Evolutionary conservation across 495 filamentous ascomycete genomes (phyloP).

Genomic region (Daldinia caldariorum): DNA sequence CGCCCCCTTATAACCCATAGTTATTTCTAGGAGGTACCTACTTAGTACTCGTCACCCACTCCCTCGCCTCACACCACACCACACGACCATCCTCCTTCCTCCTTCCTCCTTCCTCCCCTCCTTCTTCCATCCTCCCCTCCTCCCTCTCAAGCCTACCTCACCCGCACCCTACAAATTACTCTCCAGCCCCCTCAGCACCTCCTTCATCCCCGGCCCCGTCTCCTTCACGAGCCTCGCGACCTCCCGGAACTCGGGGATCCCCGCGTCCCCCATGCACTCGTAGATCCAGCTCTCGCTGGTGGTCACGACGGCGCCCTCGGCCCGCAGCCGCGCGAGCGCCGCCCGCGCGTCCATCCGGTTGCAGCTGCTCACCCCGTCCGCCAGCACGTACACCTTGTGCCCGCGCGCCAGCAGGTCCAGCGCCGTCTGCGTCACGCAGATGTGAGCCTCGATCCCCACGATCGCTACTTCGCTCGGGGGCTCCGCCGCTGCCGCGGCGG

Average conservation of each 20-base stretch:
- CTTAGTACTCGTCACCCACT: too few species aligned
- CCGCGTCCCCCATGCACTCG: slow-evolving; percentile 91
- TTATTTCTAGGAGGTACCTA: too few species aligned
- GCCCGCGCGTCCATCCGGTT: slow-evolving; percentile 83
- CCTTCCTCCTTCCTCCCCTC: too few species aligned
- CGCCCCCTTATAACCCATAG: too few species aligned
- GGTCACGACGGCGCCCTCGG: slow-evolving; percentile 81
- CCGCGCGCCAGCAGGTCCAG: slow-evolving; percentile 79
- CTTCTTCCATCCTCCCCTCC: too few species aligned
- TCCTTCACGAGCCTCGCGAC: slow-evolving; percentile 84
- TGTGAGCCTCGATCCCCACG: slow-evolving; percentile 92
- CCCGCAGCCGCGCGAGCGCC: slow-evolving; percentile 77
- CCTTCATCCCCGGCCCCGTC: slow-evolving; percentile 70
- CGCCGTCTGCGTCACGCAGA: slow-evolving; percentile 93
- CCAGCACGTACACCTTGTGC: slow-evolving; percentile 85
- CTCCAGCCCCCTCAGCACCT: slow-evolving; percentile 67
- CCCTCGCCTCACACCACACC: too few species aligned
- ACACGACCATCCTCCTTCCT: too few species aligned
- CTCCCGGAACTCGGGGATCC: slow-evolving; percentile 74
- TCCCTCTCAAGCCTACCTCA: background rate
- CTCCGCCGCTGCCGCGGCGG: too few species aligned
- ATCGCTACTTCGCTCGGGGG: slow-evolving; percentile 60
- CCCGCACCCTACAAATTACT: slow-evolving; percentile 44
- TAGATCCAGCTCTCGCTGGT: slow-evolving; percentile 92
- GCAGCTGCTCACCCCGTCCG: slow-evolving; percentile 90